phyloP scores from a whole-genome alignment of 1,284 basidiomycete species.

The Schizophyllum commune region DNA sequence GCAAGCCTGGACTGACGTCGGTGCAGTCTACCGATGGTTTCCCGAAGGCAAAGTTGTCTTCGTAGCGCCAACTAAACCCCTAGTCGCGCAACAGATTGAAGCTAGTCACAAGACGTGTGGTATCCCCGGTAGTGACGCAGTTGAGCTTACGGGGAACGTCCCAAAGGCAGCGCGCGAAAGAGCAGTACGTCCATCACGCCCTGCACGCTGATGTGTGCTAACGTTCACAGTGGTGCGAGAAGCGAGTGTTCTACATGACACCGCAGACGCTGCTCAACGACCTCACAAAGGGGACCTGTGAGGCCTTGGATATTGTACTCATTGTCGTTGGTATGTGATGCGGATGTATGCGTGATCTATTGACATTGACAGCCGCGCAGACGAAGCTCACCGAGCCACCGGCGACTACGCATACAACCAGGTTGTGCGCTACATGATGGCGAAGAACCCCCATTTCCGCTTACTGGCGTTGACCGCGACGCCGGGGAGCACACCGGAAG shows the following conservation, averaged over 20 bases:
- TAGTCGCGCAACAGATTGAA: constrained; percentile 91
- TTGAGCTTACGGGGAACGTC: constrained; percentile 81
- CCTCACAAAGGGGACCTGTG: constrained; percentile 64
- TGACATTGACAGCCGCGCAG: constrained; percentile 31
- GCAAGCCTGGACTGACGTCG: too few species aligned
- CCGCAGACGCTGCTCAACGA: constrained; percentile 96
- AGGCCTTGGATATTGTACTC: constrained; percentile 74
- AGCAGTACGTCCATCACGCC: constrained; percentile 41
- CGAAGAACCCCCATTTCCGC: constrained; percentile 90
- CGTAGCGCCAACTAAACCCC: constrained; percentile 91
- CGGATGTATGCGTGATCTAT: background rate
- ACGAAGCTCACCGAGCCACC: constrained; percentile 94
- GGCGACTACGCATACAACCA: constrained; percentile 93
- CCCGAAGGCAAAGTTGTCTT: constrained; percentile 93
- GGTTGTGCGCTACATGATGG: constrained; percentile 85
- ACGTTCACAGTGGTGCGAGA: constrained; percentile 62
- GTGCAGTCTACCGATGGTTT: constrained; percentile 93
- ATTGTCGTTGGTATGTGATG: constrained; percentile 66
- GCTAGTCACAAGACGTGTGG: constrained; percentile 94
- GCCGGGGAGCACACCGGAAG: constrained; percentile 81
- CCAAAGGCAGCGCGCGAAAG: constrained; percentile 41
- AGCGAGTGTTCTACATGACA: constrained; percentile 96
- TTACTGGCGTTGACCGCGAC: constrained; percentile 94
- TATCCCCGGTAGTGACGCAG: constrained; percentile 82
- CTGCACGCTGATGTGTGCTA: background rate